phyloP scores from a whole-genome alignment of 176 grass and related monocot genomes.

The Juncus effusus region DNA sequence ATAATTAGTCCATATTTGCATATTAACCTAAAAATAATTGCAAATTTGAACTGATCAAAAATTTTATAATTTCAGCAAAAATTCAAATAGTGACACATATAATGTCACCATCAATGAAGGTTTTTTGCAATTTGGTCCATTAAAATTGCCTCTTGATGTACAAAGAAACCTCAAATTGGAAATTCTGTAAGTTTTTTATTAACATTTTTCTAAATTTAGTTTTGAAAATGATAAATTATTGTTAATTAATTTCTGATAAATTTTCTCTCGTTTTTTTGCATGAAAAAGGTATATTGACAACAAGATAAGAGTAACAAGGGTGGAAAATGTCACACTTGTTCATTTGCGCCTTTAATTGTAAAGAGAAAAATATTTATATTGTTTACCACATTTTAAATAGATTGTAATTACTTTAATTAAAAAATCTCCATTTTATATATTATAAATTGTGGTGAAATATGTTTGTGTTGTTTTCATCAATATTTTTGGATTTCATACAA shows the following conservation, averaged over 20 bases:
- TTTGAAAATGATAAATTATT: not conserved
- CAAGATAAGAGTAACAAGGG: conserved; percentile 65
- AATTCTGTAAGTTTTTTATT: conserved; percentile 45
- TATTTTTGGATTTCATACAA: too few relatives aligned
- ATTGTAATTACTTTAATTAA: too few relatives aligned
- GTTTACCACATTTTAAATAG: too few relatives aligned
- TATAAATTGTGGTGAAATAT: too few relatives aligned
- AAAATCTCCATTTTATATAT: too few relatives aligned
- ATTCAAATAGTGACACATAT: conserved; percentile 37
- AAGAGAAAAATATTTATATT: conserved; percentile 24
- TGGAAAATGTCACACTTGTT: conserved; percentile 48
- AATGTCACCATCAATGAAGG: conserved; percentile 49
- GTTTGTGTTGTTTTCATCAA: too few relatives aligned
- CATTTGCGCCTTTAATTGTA: conserved; percentile 47
- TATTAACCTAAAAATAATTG: too few relatives aligned
- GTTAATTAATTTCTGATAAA: not conserved
- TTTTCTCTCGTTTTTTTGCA: not conserved
- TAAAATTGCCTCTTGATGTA: conserved; percentile 56
- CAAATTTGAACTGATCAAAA: not conserved
- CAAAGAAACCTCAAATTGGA: conserved; percentile 51
- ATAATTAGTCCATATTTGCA: not conserved
- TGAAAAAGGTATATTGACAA: conserved; percentile 70
- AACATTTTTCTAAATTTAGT: conserved; percentile 2
- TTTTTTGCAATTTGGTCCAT: conserved; percentile 39
- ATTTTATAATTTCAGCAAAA: conserved; percentile 39